These are phyloP conservation scores for Chiua sp. DNA, from an alignment of 1,284 basidiomycete species.

Conservation along the genomic window DNA sequence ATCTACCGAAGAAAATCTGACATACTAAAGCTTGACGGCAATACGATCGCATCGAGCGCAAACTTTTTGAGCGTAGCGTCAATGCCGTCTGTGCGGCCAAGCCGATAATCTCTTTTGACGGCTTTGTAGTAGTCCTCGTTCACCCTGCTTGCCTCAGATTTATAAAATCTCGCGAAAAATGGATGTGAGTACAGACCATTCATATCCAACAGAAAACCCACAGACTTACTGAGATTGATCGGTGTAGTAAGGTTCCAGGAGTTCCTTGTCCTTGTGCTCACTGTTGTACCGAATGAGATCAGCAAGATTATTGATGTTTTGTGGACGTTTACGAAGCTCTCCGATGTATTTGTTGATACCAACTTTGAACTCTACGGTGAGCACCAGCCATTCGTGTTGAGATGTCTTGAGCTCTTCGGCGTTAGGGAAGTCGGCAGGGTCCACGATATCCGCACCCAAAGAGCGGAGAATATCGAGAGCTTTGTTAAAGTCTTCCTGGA, in stretches of 20 bases:
- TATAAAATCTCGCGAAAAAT: constrained; percentile 38
- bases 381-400: constrained; percentile 39
- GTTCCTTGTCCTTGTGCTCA: constrained; percentile 46
- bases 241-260: constrained; percentile 44
- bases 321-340: constrained; percentile 25
- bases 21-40: constrained; percentile 42
- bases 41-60: constrained; percentile 49
- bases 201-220: neutral
- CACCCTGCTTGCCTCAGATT: constrained; percentile 41
- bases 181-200: neutral
- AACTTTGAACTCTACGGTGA: constrained; percentile 50
- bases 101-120: constrained; percentile 40
- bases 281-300: constrained; percentile 51
- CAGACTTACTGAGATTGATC: constrained; percentile 45
- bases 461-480: constrained; percentile 42
- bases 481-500: constrained; percentile 41
- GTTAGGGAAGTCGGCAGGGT: constrained; percentile 46
- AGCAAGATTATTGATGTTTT: constrained; percentile 43
- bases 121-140: constrained; percentile 46
- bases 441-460: constrained; percentile 48
- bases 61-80: constrained; percentile 48
- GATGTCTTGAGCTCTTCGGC: constrained; percentile 39
- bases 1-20: neutral
- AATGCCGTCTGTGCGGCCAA: constrained; percentile 49
- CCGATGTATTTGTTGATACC: constrained; percentile 28